Conservation (phyloP, 352 stramenopile genomes). For the Vaucheria bursata region DNA sequence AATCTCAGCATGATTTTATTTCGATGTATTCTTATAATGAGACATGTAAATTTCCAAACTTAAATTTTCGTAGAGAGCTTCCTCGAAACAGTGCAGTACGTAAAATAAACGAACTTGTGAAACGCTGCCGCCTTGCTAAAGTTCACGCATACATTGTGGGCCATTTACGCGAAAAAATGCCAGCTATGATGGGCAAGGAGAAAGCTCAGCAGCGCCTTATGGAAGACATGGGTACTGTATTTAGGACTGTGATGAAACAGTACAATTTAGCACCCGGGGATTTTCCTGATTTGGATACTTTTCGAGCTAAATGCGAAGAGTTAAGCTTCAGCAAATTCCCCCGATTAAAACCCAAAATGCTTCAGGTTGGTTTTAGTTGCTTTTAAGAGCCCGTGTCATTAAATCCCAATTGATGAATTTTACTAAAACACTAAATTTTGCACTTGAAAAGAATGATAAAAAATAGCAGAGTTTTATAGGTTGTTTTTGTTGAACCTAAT, state of each 20-base stretch:
- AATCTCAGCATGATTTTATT: neutral
- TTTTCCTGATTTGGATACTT: constrained; percentile 72
- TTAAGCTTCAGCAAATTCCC: constrained; percentile 48
- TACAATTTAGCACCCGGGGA: constrained; percentile 84
- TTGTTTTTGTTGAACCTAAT: no score
- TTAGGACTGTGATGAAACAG: constrained; percentile 93
- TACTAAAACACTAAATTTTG: no score
- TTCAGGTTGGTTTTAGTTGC: constrained; percentile 23
- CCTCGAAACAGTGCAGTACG: constrained; percentile 59
- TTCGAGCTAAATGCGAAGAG: constrained; percentile 42
- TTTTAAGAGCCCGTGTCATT: no score
- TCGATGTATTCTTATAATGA: neutral
- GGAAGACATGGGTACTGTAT: constrained; percentile 81
- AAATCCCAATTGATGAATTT: no score
- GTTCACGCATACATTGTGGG: constrained; percentile 81
- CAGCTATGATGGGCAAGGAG: constrained; percentile 83
- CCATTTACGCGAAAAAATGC: constrained; percentile 86
- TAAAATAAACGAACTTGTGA: constrained; percentile 88
- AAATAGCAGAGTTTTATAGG: no score
- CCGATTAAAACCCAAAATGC: constrained; percentile 42
- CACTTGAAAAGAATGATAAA: no score
- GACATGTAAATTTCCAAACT: neutral
- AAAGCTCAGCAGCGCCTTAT: constrained; percentile 89
- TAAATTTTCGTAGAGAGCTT: constrained; percentile 13
- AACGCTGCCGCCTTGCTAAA: constrained; percentile 82